Base-by-base conservation (phyloP, 805 yeast genomes). In the Hanseniaspora mollemarum region DNA sequence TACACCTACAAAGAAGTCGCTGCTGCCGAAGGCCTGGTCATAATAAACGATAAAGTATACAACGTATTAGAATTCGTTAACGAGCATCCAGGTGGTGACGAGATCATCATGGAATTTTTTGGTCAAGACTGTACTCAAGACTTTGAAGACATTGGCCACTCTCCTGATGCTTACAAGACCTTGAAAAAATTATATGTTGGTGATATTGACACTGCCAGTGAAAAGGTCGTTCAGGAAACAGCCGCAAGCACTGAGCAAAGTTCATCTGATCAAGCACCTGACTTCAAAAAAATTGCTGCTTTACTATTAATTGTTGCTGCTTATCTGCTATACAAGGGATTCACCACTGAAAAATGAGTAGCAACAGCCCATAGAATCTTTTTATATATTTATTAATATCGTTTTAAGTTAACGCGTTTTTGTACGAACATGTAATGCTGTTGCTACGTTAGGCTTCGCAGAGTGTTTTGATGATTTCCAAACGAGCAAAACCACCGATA, bases 81-180 rank as follows among this genome's bases (percentile, higher is more conserved):
- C 51, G 74, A 71, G 56, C 82, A 77, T 62, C 82, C 83, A 24
- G 95, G 95, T 62, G 95, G 95, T 52, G 82, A 80, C 51, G 95
- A 85, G 62, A 83, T 85, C 29, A 71, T 86, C 52, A 67, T 77
- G 46, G 94, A 85, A 58, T 74, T 78, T 61, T 94, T 83, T 29
- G 95, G 95, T 40, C 73, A 74, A 54, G 95, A 87, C 63, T 88
- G 87, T 52, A 85, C 96, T 9, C 77, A 76, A 49, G 79, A 87
- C 43, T 75, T 90, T 74, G 78, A 81, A 7, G 96, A 90, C 60
- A 88, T 92, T 63, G 99, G 99, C 32, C 99, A 92, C 70, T 87
- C 97, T 32, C 96, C 88, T 56, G 96, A 88, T 58, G 97, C 99
- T 37, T 79, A 80, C 59, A 92, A 82, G 59, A 72, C 82, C 58